Base-by-base conservation (phyloP, 441 rosid species). In the Pelargonium citronellum region DNA sequence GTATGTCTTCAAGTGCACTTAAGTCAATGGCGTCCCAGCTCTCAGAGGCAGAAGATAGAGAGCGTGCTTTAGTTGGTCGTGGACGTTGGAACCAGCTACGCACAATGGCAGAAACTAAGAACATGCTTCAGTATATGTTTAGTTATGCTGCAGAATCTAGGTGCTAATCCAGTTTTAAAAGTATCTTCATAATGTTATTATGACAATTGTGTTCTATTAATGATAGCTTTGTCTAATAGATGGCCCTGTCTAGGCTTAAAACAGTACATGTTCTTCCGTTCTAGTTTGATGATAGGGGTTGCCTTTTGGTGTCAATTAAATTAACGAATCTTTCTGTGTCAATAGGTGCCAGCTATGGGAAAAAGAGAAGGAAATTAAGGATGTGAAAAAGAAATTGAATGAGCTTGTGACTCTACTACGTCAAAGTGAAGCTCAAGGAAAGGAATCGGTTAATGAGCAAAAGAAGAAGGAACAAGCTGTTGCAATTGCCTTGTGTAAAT, bases 31-130 rank as follows among this genome's bases (percentile, higher is more conserved):
- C 85, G 71, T 85, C 91, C 63, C 94, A 88, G 78, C 84, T 88
- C 70, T 87, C 85, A 22, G 94, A 84, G 78, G 89, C 89, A 80
- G 88, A 86, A 80, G 88, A 85, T 76, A 82, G 78, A 72, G 93
- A 86, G 77, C 84, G 82, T 65, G 79, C 78, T 67, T 68, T 84
- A 67, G 75, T 77, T 71, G 82, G 74, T 64, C 87, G 86, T 73
- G 82, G 88, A 64, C 81, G 86, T 30, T 88, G 91, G 93, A 88
- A 84, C 66, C 81, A 78, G 58, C 44, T 86, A 69, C 85, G 83
- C 51, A 82, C 86, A 16, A 78, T 88, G 82, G 84, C 74, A 69
- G 88, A 88, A 69, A 91, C 93, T 66, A 86, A 86, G 80, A 82
- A 57, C 80, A 75, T 88, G 83, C 89, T 88, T 84, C 93, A 86